These are phyloP conservation scores for Elaeis guineensis DNA, from an alignment of 176 grass and related monocot genomes.

Conservation along the genomic window DNA sequence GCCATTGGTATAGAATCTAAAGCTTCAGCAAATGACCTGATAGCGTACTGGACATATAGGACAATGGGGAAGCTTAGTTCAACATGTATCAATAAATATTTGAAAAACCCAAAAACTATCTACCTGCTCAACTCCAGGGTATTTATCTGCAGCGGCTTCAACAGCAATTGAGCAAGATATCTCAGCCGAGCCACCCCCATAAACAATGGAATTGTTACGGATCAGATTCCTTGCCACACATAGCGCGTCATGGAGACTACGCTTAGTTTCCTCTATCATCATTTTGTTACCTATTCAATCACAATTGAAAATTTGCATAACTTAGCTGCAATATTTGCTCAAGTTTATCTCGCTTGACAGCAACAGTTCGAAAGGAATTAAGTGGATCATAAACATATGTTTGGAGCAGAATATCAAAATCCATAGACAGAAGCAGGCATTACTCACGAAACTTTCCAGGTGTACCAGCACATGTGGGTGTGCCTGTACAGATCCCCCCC, in stretches of 20 bases:
- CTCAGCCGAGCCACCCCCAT: slow-evolving; percentile 78
- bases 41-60: slow-evolving; percentile 63
- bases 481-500: too few species aligned
- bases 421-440: too few species aligned
- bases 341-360: too few species aligned
- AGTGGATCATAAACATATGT: too few species aligned
- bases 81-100: slow-evolving; percentile 4
- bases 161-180: slow-evolving; percentile 81
- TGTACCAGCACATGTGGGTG: too few species aligned
- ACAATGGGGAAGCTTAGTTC: not conserved
- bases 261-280: slow-evolving; percentile 88
- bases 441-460: too few species aligned
- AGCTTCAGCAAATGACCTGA: slow-evolving; percentile 86
- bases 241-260: slow-evolving; percentile 71
- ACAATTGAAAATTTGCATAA: not conserved
- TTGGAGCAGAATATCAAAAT: too few species aligned
- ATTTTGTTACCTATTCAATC: slow-evolving; percentile 67
- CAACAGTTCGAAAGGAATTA: too few species aligned
- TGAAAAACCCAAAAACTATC: slow-evolving; percentile 2
- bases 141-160: slow-evolving; percentile 57
- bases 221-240: slow-evolving; percentile 94
- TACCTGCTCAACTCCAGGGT: slow-evolving; percentile 87
- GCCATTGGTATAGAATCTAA: slow-evolving; percentile 74
- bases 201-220: slow-evolving; percentile 68
- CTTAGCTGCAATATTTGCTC: too few species aligned